Conservation (phyloP, 345 rosid genomes). For the Heritiera littoralis region DNA sequence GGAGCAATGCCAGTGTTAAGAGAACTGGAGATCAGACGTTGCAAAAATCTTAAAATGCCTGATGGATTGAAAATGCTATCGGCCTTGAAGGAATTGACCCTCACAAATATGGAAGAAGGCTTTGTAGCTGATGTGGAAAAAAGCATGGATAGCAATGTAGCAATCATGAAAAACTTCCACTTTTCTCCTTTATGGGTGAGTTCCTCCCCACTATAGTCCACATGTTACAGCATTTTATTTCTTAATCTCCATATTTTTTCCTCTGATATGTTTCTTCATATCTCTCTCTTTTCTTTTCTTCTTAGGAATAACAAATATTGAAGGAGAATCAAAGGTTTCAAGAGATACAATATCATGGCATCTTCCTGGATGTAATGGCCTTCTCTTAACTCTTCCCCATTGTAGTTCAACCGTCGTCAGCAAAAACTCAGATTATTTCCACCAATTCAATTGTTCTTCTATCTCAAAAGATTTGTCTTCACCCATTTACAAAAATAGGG, state of each 20-base stretch:
- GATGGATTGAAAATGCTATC: constrained; percentile 15
- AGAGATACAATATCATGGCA: no score
- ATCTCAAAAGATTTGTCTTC: no score
- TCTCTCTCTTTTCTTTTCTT: background rate
- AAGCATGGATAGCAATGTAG: background rate
- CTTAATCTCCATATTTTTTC: background rate
- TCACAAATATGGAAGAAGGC: constrained; percentile 28
- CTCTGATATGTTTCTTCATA: background rate
- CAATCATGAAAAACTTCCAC: constrained; percentile 2
- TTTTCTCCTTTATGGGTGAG: constrained; percentile 2
- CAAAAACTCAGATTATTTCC: no score
- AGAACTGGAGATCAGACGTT: constrained; percentile 42
- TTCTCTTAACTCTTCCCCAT: no score
- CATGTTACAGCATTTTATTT: no score
- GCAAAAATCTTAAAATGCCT: constrained; percentile 17
- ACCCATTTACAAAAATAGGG: no score
- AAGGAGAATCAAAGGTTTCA: no score
- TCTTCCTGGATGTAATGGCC: no score
- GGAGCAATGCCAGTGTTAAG: constrained; percentile 30
- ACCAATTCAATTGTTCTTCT: no score
- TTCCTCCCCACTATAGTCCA: background rate
- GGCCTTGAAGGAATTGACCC: constrained; percentile 25
- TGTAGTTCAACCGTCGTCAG: no score
- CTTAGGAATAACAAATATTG: no score
- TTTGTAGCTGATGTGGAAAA: constrained; percentile 5